Conservation (phyloP, 768 basidiomycete species). For the Tephrocybe sp. region DNA sequence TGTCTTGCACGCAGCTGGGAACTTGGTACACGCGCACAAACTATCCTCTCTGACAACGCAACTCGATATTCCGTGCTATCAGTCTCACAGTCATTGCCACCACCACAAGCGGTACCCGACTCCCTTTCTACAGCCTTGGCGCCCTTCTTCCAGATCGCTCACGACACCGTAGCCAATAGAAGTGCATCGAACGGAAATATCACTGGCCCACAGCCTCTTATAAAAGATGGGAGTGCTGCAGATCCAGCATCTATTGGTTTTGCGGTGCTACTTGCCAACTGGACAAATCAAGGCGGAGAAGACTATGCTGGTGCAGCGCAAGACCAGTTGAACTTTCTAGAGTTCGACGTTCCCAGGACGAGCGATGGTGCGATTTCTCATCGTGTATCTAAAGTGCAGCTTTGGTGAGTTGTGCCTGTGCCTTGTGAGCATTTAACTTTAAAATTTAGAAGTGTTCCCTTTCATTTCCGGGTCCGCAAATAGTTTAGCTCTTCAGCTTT, state of each 20-base stretch:
- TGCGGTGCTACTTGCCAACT: constrained; percentile 57
- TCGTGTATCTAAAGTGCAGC: constrained; percentile 60
- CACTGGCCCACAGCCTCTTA: constrained; percentile 55
- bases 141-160: constrained; percentile 57
- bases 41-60: constrained; percentile 44
- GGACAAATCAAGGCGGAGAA: constrained; percentile 41
- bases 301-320: constrained; percentile 63
- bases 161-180: constrained; percentile 45
- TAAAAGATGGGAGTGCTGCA: constrained; percentile 56
- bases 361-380: constrained; percentile 82
- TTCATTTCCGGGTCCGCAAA: neutral
- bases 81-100: constrained; percentile 28
- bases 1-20: constrained; percentile 43
- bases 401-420: constrained; percentile 51
- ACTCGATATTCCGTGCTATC: constrained; percentile 45
- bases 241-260: constrained; percentile 83
- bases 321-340: constrained; percentile 64
- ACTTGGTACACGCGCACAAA: constrained; percentile 51
- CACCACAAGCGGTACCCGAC: constrained; percentile 31
- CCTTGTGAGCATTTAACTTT: too few species aligned
- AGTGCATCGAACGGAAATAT: constrained; percentile 37
- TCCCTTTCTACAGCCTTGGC: constrained; percentile 34
- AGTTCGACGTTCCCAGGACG: constrained; percentile 56
- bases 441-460: neutral
- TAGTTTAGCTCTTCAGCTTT: too few species aligned